Base-by-base conservation (phyloP, 164 flowering plant genomes). In the Dillenia suffruticosa region DNA sequence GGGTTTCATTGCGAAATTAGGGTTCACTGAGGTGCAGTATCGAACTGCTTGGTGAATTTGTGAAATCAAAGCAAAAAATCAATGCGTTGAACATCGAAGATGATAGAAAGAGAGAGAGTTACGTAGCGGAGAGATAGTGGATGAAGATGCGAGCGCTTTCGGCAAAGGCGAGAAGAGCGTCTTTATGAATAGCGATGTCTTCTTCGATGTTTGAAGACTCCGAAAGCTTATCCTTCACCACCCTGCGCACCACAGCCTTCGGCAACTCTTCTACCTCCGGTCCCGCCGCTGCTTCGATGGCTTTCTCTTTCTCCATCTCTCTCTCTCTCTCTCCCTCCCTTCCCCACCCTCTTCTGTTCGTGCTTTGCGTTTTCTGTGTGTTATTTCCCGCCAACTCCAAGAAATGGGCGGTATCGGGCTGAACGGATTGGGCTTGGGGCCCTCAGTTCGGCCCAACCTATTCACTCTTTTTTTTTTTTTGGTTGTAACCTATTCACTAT, bases 81-180 rank as follows among this genome's bases (percentile, higher is more conserved):
- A 59, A 13, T n/a, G 24, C 40, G 9, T 40, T 11, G 15, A 51
- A 0, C 9, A 44, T 32, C 6, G 15, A 62, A 10, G 9, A 63
- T 3, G 11, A 46, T 14, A 44, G 17, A 26, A 12, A 52, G 12
- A 16, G 53, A 52, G 44, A 49, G 15, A 65, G 16, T 58, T 76
- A 86, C 92, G 87, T 78, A 55, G 92, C 89, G 63, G 90, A 81
- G 50, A 87, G 80, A 68, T 84, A 83, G 61, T 87, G 92, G 65
- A 87, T 87, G 85, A 87, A 87, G 65, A 87, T 73, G 14, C 89
- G 84, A 12, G 84, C 83, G 63, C 82, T 70, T 48, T 83, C 87
- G 51, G 79, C 67, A 78, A 84, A 84, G 8, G 87, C 89, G 54
- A 61, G 68, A 58, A 82, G 80, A 2, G 85, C 73, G 32, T 84